A percentile compares a stretch with the other conserved stretches of the same genome.
These are phyloP conservation scores for Podaxis mareebaensis DNA, from an alignment of 768 basidiomycete species.

Conservation along the genomic window DNA sequence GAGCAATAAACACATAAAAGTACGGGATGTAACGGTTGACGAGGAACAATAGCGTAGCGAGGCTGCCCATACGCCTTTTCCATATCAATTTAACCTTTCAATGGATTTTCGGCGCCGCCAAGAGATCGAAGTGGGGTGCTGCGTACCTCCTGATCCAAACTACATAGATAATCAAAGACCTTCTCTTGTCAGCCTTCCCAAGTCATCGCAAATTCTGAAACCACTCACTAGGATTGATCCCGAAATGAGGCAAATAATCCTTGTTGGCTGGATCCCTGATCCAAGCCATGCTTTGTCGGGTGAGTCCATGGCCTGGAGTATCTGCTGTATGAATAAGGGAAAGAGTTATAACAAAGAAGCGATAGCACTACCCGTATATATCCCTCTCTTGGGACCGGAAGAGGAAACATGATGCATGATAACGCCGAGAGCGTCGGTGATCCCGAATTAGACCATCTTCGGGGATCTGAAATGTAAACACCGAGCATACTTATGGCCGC, in stretches of 20 bases:
- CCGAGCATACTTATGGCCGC: no score
- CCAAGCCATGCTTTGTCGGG: not conserved
- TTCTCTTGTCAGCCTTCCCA: not conserved
- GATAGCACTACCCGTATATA: no score
- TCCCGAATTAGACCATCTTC: no score
- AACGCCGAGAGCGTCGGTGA: no score
- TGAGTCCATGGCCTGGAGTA: not conserved
- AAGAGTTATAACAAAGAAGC: no score
- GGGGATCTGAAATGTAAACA: no score
- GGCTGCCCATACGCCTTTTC: slow-evolving; percentile 12
- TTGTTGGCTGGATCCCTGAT: not conserved
- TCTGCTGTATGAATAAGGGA: no score
- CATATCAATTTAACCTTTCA: slow-evolving; percentile 12
- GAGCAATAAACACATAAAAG: not conserved
- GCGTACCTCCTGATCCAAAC: slow-evolving; percentile 4
- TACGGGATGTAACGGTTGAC: slow-evolving; percentile 9
- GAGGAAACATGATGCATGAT: no score
- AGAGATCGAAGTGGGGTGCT: not conserved
- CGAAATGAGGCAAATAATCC: not conserved
- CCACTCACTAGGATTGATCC: not conserved
- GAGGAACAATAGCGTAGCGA: slow-evolving; percentile 6
- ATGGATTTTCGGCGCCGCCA: not conserved
- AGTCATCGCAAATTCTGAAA: not conserved
- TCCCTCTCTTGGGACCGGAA: no score
- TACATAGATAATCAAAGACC: slow-evolving; percentile 7